These are phyloP conservation scores for Megacollybia platyphylla DNA, from an alignment of 1,284 basidiomycete genomes.

Conservation along the genomic window DNA sequence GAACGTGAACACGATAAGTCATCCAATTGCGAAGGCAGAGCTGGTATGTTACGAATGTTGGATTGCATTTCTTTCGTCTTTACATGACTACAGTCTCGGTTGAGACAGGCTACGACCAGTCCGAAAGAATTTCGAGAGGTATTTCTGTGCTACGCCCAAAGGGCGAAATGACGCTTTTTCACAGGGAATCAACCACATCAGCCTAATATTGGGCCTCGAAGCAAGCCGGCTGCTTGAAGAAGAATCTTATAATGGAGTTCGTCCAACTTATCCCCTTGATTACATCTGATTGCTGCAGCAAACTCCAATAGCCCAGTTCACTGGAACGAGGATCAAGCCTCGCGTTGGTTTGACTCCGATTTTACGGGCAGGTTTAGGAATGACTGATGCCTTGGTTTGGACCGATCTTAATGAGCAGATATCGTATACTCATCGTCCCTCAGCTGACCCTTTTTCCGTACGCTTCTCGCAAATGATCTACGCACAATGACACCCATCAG, in stretches of 20 bases:
- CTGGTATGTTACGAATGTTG: conserved; percentile 15
- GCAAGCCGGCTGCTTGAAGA: conserved; percentile 55
- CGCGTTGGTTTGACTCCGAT: conserved; percentile 84
- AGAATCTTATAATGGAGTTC: conserved; percentile 11
- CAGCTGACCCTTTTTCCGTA: conserved; percentile 69
- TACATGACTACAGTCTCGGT: conserved; percentile 27
- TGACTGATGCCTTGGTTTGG: conserved; percentile 69
- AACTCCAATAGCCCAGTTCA: conserved; percentile 59
- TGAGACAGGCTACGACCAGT: conserved; percentile 49
- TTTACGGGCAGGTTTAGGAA: conserved; percentile 86
- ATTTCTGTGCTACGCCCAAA: conserved; percentile 5
- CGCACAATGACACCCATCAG: conserved; percentile 18
- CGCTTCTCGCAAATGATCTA: conserved; percentile 10
- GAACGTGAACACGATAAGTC: conserved; percentile 43
- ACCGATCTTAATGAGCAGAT: not conserved
- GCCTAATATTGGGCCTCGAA: conserved; percentile 64
- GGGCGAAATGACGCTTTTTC: conserved; percentile 1
- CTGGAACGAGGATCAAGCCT: conserved; percentile 53
- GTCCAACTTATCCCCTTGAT: not conserved
- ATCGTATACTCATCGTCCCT: conserved; percentile 2
- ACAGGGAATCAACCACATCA: conserved; percentile 60
- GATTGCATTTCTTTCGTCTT: too few species aligned
- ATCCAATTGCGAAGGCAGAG: conserved; percentile 64
- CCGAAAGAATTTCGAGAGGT: conserved; percentile 76
- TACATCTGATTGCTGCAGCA: conserved; percentile 21